Base-by-base conservation (phyloP, 2,329 filamentous ascomycete genomes). In the Fusarium sp. region DNA sequence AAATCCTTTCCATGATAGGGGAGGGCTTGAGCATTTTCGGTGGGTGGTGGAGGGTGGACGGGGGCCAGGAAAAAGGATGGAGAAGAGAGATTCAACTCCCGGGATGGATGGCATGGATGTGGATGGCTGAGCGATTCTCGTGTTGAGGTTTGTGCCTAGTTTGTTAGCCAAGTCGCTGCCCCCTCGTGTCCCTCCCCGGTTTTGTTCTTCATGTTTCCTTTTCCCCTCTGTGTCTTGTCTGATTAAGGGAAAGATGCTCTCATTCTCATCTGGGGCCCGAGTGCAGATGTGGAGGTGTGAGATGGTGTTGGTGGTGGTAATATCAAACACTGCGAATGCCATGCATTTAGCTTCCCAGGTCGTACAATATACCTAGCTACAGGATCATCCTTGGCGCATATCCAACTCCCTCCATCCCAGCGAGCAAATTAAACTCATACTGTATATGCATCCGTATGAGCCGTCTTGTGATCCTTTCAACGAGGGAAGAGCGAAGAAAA, bases 1-100 rank as follows among this genome's bases (percentile, higher is more conserved):
- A 53, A 65, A 75, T 75, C 72, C 54, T 57, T 74, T 68, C 68
- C 70, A 57, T 51, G 68, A 72, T 59, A 23, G 66, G 72, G 52
- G 47, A 51, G 39, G 60, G 52, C 40, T 39, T 57, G 53, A 65
- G 64, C 56, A 62, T 73, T 66, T 55, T 44, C 36, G 28, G 62
- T 65, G 60, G 63, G 16, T 58, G 50, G 39, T 50, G 48, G 55
- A 65, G 60, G 50, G 56, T 48, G 48, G 64, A 53, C 37, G 31
- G 39, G 39, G 31, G 18, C 15, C 18, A 53, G 18, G 18, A 41
- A 16, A 57, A 62, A 65, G 53, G 48, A 71, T 71, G 68, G 68
- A 65, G 68, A 68, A 57, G 31, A 34, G 31, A 54, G 51, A 47
- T 48, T 56, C 48, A 53, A 48, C 50, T 52, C 37, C 46, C 30